Percentiles rank a stretch among this genome's conserved stretches.
phyloP scores from a whole-genome alignment of 768 basidiomycete genomes.

The Leccinum fibrillosum region DNA sequence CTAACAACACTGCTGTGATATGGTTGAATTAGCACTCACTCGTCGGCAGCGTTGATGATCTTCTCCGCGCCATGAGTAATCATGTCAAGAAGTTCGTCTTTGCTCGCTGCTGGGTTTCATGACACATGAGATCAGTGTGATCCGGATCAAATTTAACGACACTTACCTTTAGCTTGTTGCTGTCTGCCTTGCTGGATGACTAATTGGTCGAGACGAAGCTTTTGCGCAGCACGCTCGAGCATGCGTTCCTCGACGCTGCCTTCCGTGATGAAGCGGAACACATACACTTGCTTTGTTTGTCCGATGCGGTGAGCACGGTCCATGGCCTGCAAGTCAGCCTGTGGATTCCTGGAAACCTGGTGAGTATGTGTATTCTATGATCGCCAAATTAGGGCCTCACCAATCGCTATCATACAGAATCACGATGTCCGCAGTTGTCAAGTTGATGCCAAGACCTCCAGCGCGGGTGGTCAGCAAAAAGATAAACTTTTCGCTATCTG shows the following conservation, averaged over 20 bases:
- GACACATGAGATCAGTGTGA: not conserved
- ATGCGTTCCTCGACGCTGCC: conserved; percentile 92
- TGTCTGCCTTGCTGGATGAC: conserved; percentile 95
- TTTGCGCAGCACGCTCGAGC: conserved; percentile 89
- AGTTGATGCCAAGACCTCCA: conserved; percentile 94
- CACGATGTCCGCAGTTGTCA: conserved; percentile 93
- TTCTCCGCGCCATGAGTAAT: conserved; percentile 97
- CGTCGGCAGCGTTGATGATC: conserved; percentile 80
- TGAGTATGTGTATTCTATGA: not conserved
- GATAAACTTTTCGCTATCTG: conserved; percentile 91
- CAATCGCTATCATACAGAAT: conserved; percentile 97
- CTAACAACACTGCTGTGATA: not conserved
- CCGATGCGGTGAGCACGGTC: conserved; percentile 97
- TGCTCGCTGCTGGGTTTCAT: conserved; percentile 67
- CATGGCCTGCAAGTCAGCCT: conserved; percentile 99
- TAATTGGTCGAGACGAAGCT: conserved; percentile 89
- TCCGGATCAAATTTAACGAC: not conserved
- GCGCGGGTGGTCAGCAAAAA: conserved; percentile 96
- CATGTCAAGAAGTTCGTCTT: conserved; percentile 97
- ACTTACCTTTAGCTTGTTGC: conserved; percentile 71
- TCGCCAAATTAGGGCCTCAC: conserved; percentile 38
- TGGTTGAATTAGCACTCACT: conserved; percentile 44
- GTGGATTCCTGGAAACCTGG: conserved; percentile 73
- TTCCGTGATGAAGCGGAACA: conserved; percentile 82
- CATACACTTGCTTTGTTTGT: conserved; percentile 85